A percentile compares a stretch with the other conserved stretches of the same genome.
Conservation (phyloP, 768 basidiomycete genomes). For the Pulveroboletus sp. region DNA sequence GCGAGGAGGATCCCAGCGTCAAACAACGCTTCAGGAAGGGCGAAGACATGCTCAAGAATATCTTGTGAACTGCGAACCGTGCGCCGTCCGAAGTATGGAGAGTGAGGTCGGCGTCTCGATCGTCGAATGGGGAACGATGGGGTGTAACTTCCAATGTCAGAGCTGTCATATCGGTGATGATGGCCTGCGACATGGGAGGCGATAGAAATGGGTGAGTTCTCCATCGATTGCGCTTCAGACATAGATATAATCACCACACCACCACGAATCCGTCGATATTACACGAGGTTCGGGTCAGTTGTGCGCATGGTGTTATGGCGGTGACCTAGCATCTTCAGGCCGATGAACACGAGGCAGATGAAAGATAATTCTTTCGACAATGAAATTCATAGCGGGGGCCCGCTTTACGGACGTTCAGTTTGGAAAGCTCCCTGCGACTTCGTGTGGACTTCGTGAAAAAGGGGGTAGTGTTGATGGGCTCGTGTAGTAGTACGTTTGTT, state of each 20-base stretch:
- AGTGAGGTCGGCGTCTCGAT: constrained; percentile 39
- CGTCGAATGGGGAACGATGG: constrained; percentile 36
- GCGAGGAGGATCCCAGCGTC: constrained; percentile 25
- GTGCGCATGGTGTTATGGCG: constrained; percentile 24
- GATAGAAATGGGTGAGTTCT: constrained; percentile 14
- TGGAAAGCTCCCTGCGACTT: constrained; percentile 22
- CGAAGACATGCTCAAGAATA: constrained; percentile 41
- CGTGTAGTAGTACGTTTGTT: constrained; percentile 18
- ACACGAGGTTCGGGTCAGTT: constrained; percentile 31
- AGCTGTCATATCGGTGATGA: constrained; percentile 24
- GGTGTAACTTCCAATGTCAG: constrained; percentile 27
- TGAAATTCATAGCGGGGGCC: background rate
- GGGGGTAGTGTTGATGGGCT: background rate
- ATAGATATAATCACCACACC: constrained; percentile 25
- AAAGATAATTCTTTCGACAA: constrained; percentile 4
- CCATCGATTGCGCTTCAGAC: constrained; percentile 15
- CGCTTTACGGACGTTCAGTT: constrained; percentile 2
- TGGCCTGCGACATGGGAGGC: constrained; percentile 26
- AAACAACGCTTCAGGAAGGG: constrained; percentile 36
- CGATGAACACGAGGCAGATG: constrained; percentile 26
- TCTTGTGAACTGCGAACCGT: constrained; percentile 41
- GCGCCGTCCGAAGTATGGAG: constrained; percentile 41
- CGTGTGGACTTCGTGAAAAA: constrained; percentile 1
- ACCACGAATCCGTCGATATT: constrained; percentile 12
- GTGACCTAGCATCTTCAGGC: constrained; percentile 11